These are phyloP conservation scores for Trypethelium eluteriae DNA, from an alignment of 495 filamentous ascomycete genomes.

Conservation along the genomic window DNA sequence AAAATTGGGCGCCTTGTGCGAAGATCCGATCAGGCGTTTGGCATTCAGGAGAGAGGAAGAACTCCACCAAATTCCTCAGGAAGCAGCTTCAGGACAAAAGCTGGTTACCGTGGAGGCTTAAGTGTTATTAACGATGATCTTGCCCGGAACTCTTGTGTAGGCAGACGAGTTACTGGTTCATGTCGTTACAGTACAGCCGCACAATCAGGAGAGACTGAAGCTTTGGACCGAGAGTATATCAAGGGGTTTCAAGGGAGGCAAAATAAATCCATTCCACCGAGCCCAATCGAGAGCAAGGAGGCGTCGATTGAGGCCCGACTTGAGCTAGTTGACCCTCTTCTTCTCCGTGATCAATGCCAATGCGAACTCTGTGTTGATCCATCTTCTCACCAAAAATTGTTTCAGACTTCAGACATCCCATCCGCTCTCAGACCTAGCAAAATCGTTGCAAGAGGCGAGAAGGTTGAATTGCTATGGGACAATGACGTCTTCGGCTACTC, in stretches of 20 bases:
- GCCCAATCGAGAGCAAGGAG: not conserved
- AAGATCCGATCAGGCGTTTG: not conserved
- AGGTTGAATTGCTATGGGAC: constrained; percentile 50
- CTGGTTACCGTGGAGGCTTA: not conserved
- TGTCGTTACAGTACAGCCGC: constrained; percentile 6
- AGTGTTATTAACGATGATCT: not conserved
- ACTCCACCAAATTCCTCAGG: not conserved
- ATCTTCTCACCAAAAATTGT: constrained; percentile 74
- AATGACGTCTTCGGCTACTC: constrained; percentile 48
- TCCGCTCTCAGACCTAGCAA: constrained; percentile 38
- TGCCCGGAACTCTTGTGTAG: not conserved
- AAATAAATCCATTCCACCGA: no score
- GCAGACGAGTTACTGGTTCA: not conserved
- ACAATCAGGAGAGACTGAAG: not conserved
- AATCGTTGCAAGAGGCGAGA: constrained; percentile 31
- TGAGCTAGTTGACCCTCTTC: constrained; percentile 34
- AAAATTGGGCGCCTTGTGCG: not conserved
- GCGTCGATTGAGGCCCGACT: not conserved
- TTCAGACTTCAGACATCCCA: constrained; percentile 66
- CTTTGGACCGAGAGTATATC: not conserved
- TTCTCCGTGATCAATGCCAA: constrained; percentile 69
- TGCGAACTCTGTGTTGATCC: constrained; percentile 67
- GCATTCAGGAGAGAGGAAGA: not conserved
- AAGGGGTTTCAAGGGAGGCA: no score
- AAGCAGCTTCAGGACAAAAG: not conserved